phyloP scores from a whole-genome alignment of 805 yeast species.

The Candida oleophila region DNA sequence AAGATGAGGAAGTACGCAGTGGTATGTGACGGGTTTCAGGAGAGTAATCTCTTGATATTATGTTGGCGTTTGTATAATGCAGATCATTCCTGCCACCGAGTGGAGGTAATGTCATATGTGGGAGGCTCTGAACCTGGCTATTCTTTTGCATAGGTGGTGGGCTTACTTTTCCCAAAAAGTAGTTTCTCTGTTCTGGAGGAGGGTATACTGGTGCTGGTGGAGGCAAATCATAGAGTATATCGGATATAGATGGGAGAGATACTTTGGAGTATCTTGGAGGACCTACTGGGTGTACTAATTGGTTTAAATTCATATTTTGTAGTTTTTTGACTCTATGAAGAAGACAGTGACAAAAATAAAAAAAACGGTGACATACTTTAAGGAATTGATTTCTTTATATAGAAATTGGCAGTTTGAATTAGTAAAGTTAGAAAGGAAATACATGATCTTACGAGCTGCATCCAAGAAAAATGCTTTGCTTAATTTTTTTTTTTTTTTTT shows the following conservation, averaged over 20 bases:
- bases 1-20: background rate
- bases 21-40: background rate
- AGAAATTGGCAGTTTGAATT: background rate
- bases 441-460: constrained; percentile 1
- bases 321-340: background rate
- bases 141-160: background rate
- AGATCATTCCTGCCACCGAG: background rate
- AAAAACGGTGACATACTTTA: background rate
- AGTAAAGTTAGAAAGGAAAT: background rate
- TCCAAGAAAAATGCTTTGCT: background rate
- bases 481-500: background rate
- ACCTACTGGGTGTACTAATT: constrained; percentile 6
- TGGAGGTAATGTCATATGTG: constrained; percentile 3
- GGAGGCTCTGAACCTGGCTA: background rate
- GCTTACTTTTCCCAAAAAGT: constrained; percentile 1
- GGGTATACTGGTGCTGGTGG: constrained; percentile 4
- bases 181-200: constrained; percentile 6
- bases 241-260: constrained; percentile 44
- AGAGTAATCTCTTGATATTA: background rate
- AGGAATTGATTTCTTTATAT: background rate
- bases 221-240: constrained; percentile 23
- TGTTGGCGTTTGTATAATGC: background rate
- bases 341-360: background rate
- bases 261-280: constrained; percentile 17
- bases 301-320: constrained; percentile 2